A percentile compares a stretch with the other conserved stretches of the same genome.
Evolutionary conservation across 805 yeast species (phyloP).

Genomic region (Starmerella floris): DNA sequence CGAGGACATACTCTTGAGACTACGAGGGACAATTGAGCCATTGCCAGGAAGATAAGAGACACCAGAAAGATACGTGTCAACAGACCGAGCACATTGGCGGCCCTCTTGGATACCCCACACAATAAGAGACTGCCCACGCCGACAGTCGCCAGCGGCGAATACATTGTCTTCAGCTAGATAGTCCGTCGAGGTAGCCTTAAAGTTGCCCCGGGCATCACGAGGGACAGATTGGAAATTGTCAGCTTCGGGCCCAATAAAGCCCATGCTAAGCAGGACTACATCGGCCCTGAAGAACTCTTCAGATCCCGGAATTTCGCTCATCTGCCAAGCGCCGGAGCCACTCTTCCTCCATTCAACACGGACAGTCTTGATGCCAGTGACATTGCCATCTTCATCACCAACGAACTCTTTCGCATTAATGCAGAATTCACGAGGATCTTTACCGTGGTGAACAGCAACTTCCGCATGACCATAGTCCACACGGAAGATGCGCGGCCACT

Average conservation of each 20-base stretch:
- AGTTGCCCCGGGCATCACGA: slow-evolving; percentile 76
- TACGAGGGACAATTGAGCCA: slow-evolving; percentile 79
- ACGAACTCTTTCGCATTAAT: slow-evolving; percentile 90
- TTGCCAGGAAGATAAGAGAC: slow-evolving; percentile 78
- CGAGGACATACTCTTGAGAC: neutral
- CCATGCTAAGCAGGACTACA: slow-evolving; percentile 87
- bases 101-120: slow-evolving; percentile 99
- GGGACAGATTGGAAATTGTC: slow-evolving; percentile 44
- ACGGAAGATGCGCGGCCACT: slow-evolving; percentile 96
- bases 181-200: slow-evolving; percentile 45
- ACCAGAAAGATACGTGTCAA: slow-evolving; percentile 69
- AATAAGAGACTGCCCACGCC: slow-evolving; percentile 95
- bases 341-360: slow-evolving; percentile 97
- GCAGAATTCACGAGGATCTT: slow-evolving; percentile 94
- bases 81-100: slow-evolving; percentile 93
- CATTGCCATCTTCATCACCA: slow-evolving; percentile 90
- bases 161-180: slow-evolving; percentile 64
- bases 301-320: slow-evolving; percentile 92
- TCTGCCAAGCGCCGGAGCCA: slow-evolving; percentile 95
- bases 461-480: slow-evolving; percentile 97
- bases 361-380: slow-evolving; percentile 87
- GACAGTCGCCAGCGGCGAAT: slow-evolving; percentile 96
- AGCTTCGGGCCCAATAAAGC: slow-evolving; percentile 92
- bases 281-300: slow-evolving; percentile 94
- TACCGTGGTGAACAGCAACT: slow-evolving; percentile 86